phyloP scores from a whole-genome alignment of 257 asterid genomes.

The Fraxinus cuspidata region DNA sequence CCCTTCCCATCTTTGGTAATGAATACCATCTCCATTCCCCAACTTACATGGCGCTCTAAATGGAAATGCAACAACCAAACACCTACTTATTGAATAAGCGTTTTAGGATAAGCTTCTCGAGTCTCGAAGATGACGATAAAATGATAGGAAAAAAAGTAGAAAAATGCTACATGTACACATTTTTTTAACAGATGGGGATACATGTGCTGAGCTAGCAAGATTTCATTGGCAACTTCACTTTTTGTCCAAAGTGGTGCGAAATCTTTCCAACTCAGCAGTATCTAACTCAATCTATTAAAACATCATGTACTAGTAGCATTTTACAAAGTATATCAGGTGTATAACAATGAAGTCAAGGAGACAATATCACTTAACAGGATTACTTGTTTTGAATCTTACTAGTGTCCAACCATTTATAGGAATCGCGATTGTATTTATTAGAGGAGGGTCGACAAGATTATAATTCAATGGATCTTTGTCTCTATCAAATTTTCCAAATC shows the following conservation, averaged over 20 bases:
- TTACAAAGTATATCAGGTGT: neutral
- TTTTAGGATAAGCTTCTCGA: neutral
- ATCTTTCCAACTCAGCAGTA: too few relatives aligned
- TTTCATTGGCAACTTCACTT: too few relatives aligned
- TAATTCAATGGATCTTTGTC: too few relatives aligned
- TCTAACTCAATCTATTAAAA: too few relatives aligned
- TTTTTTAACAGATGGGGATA: too few relatives aligned
- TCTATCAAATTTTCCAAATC: too few relatives aligned
- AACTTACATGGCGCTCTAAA: conserved; percentile 45
- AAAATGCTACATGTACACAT: too few relatives aligned
- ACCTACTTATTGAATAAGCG: conserved; percentile 26
- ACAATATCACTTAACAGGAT: conserved; percentile 50
- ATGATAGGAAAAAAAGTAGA: neutral
- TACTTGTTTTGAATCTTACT: conserved; percentile 60
- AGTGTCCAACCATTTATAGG: conserved; percentile 65
- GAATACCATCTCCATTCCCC: conserved; percentile 67
- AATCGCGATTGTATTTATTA: conserved; percentile 47
- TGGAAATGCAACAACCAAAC: conserved; percentile 71
- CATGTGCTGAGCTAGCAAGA: too few relatives aligned
- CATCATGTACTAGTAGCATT: too few relatives aligned
- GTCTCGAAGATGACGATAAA: neutral
- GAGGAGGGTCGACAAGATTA: conserved; percentile 71
- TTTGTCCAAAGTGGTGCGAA: too few relatives aligned
- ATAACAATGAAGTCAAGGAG: neutral
- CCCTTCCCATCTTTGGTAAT: conserved; percentile 43